These are phyloP conservation scores for Oryza punctata DNA, from an alignment of 176 grass and related monocot genomes.

Conservation along the genomic window DNA sequence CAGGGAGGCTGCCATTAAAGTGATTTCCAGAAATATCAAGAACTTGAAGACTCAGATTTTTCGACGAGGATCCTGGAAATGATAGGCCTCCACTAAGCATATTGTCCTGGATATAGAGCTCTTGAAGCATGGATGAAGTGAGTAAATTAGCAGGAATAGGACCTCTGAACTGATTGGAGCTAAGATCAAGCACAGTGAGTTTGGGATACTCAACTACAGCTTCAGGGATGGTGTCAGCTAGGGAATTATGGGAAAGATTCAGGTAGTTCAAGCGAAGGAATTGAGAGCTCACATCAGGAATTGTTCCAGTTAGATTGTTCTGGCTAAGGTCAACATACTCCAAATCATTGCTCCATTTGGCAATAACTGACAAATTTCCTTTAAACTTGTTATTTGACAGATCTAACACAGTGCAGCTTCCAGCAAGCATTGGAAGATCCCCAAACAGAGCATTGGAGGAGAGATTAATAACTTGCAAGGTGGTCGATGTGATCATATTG, in stretches of 20 bases:
- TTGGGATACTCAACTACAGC: constrained; percentile 81
- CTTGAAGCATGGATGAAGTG: constrained; percentile 75
- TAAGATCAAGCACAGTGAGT: constrained; percentile 82
- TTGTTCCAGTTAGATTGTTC: constrained; percentile 73
- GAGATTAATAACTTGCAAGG: constrained; percentile 80
- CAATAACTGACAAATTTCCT: constrained; percentile 81
- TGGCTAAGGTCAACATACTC: constrained; percentile 89
- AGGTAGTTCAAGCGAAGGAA: constrained; percentile 89
- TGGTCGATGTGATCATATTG: constrained; percentile 98
- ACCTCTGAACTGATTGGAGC: constrained; percentile 78
- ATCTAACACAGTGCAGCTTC: constrained; percentile 86
- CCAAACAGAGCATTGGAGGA: constrained; percentile 93
- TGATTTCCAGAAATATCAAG: constrained; percentile 85
- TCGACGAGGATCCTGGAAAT: constrained; percentile 57
- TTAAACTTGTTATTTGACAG: constrained; percentile 90
- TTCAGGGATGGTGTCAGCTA: constrained; percentile 61
- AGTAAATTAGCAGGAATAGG: constrained; percentile 64
- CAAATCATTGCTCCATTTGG: constrained; percentile 85
- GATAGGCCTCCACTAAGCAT: constrained; percentile 61
- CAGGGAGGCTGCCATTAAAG: constrained; percentile 84
- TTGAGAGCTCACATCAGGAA: constrained; percentile 79
- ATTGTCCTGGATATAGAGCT: constrained; percentile 78
- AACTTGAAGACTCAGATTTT: constrained; percentile 67
- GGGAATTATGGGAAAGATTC: constrained; percentile 82
- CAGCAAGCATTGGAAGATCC: constrained; percentile 81